Evolutionary conservation across 2,329 filamentous ascomycete species (phyloP).

Genomic region (Ophiostoma sp.): DNA sequence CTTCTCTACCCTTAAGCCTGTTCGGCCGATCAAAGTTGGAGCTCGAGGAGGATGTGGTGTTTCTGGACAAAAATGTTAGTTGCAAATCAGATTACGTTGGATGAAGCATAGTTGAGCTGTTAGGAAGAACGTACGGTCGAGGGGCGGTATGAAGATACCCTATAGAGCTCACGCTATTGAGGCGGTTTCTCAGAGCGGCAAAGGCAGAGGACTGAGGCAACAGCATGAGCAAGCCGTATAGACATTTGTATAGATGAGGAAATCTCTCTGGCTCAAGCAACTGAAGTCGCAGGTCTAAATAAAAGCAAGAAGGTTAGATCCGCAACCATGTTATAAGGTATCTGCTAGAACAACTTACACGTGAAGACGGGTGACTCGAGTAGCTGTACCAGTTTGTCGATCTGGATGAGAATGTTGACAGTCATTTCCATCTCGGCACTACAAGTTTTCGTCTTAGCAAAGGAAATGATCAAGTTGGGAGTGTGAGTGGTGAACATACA

Average conservation of each 20-base stretch:
- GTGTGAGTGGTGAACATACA: conserved; percentile 50
- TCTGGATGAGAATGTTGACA: conserved; percentile 96
- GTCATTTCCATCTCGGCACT: conserved; percentile 98
- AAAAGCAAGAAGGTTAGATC: background rate
- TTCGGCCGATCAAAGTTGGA: conserved; percentile 67
- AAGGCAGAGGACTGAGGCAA: conserved; percentile 97
- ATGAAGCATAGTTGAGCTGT: background rate
- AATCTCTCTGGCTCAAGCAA: conserved; percentile 92
- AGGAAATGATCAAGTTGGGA: background rate
- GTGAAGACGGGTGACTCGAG: conserved; percentile 97
- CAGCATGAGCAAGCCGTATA: conserved; percentile 95
- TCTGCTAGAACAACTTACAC: conserved; percentile 52
- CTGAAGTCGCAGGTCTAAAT: conserved; percentile 80
- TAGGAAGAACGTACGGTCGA: conserved; percentile 60
- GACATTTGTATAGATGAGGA: conserved; percentile 92
- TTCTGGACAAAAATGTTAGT: conserved; percentile 30
- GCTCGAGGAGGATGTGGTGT: conserved; percentile 43
- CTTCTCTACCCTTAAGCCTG: conserved; percentile 74
- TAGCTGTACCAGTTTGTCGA: conserved; percentile 94
- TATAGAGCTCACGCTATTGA: conserved; percentile 96
- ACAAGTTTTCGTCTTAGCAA: background rate
- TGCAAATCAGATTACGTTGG: background rate
- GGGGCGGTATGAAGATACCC: conserved; percentile 83
- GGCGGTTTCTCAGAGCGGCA: conserved; percentile 87
- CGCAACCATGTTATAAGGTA: background rate